phyloP scores from a whole-genome alignment of 768 basidiomycete species.

The Amanita subjunquillea region DNA sequence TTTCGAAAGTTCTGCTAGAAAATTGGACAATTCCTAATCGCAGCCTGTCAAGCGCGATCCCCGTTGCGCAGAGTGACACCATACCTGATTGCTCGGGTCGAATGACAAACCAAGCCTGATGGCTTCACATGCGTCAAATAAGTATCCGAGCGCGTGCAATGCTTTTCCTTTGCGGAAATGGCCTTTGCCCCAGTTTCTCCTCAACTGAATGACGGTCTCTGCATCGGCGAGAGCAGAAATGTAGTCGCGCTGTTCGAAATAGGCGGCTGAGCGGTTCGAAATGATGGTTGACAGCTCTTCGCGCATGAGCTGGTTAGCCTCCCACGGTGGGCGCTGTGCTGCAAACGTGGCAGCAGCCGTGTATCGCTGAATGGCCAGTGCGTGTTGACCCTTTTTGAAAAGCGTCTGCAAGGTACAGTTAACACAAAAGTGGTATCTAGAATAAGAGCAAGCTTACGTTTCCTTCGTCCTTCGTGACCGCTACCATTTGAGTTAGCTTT shows the following conservation, averaged over 20 bases:
- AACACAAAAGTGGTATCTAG: conserved; percentile 12
- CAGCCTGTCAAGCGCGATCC: too few relatives aligned
- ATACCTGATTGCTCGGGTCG: conserved; percentile 46
- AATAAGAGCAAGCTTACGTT: conserved; percentile 51
- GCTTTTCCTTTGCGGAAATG: conserved; percentile 94
- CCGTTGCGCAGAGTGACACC: too few relatives aligned
- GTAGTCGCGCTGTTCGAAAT: conserved; percentile 65
- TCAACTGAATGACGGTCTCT: conserved; percentile 77
- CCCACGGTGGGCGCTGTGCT: conserved; percentile 81
- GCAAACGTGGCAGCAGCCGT: conserved; percentile 70
- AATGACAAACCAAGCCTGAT: conserved; percentile 77
- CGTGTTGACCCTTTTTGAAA: conserved; percentile 68
- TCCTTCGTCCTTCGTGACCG: conserved; percentile 83
- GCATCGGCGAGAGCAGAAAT: conserved; percentile 80
- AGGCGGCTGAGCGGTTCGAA: conserved; percentile 88
- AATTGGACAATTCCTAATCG: conserved; percentile 8
- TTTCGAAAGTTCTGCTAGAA: neutral
- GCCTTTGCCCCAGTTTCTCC: conserved; percentile 89
- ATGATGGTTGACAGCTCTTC: conserved; percentile 88
- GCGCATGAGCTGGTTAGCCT: conserved; percentile 67
- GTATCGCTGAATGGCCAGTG: conserved; percentile 70
- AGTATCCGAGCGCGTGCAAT: conserved; percentile 56
- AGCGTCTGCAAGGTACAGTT: conserved; percentile 35
- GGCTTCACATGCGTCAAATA: conserved; percentile 74
- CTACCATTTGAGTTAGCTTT: conserved; percentile 66